These are phyloP conservation scores for Basidiobolus meristosporus DNA, from an alignment of 371 early-diverging fungal genomes.

Conservation along the genomic window DNA sequence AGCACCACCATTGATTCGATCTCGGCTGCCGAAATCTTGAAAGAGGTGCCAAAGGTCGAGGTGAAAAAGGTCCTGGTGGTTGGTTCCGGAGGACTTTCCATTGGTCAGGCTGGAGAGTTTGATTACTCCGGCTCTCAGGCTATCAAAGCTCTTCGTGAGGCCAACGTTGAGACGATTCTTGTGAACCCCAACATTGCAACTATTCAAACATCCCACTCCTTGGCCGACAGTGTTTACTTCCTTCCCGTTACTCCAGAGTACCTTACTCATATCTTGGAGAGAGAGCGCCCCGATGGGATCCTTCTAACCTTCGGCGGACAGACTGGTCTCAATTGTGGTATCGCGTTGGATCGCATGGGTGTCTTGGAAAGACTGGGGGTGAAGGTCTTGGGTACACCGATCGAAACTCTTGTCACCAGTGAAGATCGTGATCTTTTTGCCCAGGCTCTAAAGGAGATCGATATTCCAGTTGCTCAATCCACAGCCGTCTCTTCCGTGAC, in stretches of 20 bases:
- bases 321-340: slow-evolving; percentile 82
- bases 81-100: slow-evolving; percentile 83
- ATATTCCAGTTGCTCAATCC: slow-evolving; percentile 72
- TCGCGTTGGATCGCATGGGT: slow-evolving; percentile 61
- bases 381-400: slow-evolving; percentile 84
- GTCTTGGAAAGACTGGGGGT: slow-evolving; percentile 55
- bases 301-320: slow-evolving; percentile 88
- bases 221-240: slow-evolving; percentile 88
- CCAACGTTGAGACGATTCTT: slow-evolving; percentile 69
- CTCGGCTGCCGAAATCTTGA: background rate
- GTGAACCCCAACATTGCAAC: slow-evolving; percentile 96
- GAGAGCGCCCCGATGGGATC: slow-evolving; percentile 89
- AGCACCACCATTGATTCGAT: no score
- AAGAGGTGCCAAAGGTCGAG: slow-evolving; percentile 5
- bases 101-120: slow-evolving; percentile 96
- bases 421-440: slow-evolving; percentile 93
- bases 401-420: slow-evolving; percentile 66
- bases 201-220: slow-evolving; percentile 82
- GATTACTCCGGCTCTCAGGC: slow-evolving; percentile 92
- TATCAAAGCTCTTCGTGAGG: slow-evolving; percentile 87
- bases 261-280: slow-evolving; percentile 66
- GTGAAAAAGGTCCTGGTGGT: slow-evolving; percentile 81
- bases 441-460: slow-evolving; percentile 59
- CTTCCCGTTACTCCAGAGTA: slow-evolving; percentile 86
- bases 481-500: slow-evolving; percentile 59